Percentiles rank a stretch among this genome's conserved stretches.
phyloP scores from a whole-genome alignment of 2,329 filamentous ascomycete genomes.

The Nemania serpens region DNA sequence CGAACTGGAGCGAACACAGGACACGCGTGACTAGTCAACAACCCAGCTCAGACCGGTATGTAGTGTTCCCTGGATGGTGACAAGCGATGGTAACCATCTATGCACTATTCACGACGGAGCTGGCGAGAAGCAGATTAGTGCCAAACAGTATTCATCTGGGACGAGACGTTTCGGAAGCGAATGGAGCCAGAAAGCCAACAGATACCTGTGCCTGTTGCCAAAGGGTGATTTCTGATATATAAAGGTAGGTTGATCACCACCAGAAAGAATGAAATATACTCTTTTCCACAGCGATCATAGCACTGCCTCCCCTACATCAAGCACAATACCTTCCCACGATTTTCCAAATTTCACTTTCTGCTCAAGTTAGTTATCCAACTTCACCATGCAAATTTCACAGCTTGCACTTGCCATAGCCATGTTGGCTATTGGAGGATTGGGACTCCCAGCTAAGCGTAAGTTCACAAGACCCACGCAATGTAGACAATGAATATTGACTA shows the following conservation, averaged over 20 bases:
- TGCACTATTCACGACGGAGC: too few species aligned
- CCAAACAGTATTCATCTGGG: too few species aligned
- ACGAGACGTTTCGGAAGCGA: too few species aligned
- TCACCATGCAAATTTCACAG: background rate
- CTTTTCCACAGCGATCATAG: too few species aligned
- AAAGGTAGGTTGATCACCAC: background rate
- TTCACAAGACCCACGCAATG: background rate
- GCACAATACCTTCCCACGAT: background rate
- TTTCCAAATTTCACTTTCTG: background rate
- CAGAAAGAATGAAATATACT: background rate
- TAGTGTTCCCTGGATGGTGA: too few species aligned
- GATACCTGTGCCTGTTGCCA: background rate
- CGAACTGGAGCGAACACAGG: too few species aligned
- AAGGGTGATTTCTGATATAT: background rate
- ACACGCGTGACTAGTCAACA: too few species aligned
- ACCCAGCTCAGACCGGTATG: too few species aligned
- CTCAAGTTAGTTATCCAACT: background rate
- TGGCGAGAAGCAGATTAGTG: too few species aligned
- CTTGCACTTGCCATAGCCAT: background rate
- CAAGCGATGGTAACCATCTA: too few species aligned
- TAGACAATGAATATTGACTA: background rate
- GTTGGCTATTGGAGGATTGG: background rate
- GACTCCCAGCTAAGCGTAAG: background rate
- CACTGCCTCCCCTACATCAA: background rate
- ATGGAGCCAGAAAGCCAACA: background rate